Conservation (phyloP, 2,329 filamentous ascomycete genomes). For the Huntiella bhutanensis region DNA sequence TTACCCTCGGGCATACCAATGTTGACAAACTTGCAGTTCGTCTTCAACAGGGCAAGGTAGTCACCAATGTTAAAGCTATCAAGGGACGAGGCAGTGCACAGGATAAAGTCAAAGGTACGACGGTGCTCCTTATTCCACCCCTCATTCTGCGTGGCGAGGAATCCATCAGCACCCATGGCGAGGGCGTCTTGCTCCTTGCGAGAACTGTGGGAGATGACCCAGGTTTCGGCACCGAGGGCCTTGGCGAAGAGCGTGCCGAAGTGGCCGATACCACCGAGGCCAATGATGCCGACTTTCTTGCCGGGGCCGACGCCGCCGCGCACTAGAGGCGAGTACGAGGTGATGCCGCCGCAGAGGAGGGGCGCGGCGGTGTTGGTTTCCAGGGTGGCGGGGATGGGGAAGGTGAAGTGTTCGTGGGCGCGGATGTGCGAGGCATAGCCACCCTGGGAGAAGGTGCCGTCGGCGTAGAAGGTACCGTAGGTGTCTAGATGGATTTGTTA, state of each 20-base stretch:
- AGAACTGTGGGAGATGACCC: conserved; percentile 35
- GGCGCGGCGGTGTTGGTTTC: conserved; percentile 43
- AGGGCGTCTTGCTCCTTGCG: conserved; percentile 35
- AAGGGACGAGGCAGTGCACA: conserved; percentile 51
- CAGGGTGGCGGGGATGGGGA: conserved; percentile 56
- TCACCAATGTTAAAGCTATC: conserved; percentile 42
- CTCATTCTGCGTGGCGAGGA: conserved; percentile 35
- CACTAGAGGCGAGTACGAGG: conserved; percentile 56
- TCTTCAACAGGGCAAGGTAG: conserved; percentile 64
- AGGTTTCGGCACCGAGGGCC: conserved; percentile 36
- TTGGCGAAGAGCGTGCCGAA: conserved; percentile 48
- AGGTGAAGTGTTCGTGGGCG: conserved; percentile 56
- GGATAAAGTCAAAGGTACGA: conserved; percentile 49
- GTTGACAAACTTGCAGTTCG: conserved; percentile 63
- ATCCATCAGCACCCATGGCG: conserved; percentile 36
- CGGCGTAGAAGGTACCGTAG: conserved; percentile 35
- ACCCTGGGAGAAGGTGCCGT: conserved; percentile 43
- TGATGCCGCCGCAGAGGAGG: conserved; percentile 69
- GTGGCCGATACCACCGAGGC: conserved; percentile 51
- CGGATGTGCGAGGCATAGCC: conserved; percentile 47
- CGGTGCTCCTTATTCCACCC: conserved; percentile 31
- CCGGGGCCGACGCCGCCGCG: conserved; percentile 53
- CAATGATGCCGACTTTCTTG: conserved; percentile 45
- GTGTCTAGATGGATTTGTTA: conserved; percentile 25
- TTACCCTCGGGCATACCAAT: conserved; percentile 65